Percentiles rank a stretch among this genome's conserved stretches.
phyloP scores from a whole-genome alignment of 352 stramenopile genomes.

The Ophiocytium majus region DNA sequence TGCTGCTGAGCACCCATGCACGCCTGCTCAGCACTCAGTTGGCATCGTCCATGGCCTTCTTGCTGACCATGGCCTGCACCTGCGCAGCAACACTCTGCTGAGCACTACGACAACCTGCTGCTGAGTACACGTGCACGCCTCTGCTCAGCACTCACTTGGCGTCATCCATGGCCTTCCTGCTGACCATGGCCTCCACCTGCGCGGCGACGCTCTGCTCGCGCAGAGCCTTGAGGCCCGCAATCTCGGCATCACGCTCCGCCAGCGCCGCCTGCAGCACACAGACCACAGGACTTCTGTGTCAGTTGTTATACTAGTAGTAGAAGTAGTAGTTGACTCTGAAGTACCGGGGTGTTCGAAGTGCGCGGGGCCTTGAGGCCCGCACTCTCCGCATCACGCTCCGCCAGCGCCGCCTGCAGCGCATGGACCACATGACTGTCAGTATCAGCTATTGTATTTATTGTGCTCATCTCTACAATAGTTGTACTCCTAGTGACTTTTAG shows the following conservation, averaged over 20 bases:
- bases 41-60: conserved; percentile 2
- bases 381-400: conserved; percentile 5
- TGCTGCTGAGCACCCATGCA: no score
- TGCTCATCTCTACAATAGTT: no score
- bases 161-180: conserved; percentile 8
- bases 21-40: neutral
- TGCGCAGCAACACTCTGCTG: no score
- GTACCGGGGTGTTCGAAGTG: no score
- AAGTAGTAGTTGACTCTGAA: neutral
- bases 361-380: neutral
- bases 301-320: neutral
- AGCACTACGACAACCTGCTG: no score
- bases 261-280: neutral
- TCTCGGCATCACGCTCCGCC: conserved; percentile 7
- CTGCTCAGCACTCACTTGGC: conserved; percentile 1
- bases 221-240: neutral
- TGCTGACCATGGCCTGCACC: conserved; percentile 21
- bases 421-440: neutral
- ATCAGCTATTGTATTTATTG: no score
- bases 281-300: neutral
- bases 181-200: conserved; percentile 22
- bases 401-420: neutral
- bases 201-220: conserved; percentile 15
- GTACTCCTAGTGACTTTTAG: no score
- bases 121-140: no score